Conservation (phyloP, 768 basidiomycete species). For the Kondoa malvinella region DNA sequence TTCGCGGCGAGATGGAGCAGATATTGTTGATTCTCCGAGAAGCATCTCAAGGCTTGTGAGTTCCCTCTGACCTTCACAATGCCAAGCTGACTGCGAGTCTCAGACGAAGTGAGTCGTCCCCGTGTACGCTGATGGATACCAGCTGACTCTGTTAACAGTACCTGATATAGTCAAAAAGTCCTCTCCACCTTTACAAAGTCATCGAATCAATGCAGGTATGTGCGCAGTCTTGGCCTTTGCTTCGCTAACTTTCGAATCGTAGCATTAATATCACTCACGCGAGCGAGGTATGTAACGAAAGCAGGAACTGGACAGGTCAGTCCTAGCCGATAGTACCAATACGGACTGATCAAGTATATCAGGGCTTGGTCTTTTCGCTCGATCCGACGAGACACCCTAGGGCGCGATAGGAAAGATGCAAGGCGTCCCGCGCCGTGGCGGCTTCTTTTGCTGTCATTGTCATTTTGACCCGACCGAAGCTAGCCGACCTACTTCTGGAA, state of each 20-base stretch:
- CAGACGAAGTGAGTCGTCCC: neutral
- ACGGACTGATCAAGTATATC: neutral
- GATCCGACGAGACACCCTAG: neutral
- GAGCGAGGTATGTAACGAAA: conserved; percentile 16
- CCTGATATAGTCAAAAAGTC: conserved; percentile 13
- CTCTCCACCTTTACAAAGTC: conserved; percentile 10
- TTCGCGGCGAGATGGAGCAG: conserved; percentile 13
- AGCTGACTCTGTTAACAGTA: conserved; percentile 1
- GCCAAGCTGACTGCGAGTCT: no score
- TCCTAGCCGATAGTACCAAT: neutral
- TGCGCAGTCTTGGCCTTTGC: conserved; percentile 1
- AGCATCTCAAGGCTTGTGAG: conserved; percentile 9
- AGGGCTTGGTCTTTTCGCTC: neutral
- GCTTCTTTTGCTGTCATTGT: no score
- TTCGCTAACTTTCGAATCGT: neutral
- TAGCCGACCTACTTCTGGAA: no score
- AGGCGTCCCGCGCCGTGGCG: no score
- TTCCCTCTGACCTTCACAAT: neutral
- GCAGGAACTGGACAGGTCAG: neutral
- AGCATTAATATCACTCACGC: neutral
- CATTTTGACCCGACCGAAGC: no score
- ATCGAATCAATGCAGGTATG: conserved; percentile 17
- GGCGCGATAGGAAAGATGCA: no score
- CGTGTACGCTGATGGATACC: neutral
- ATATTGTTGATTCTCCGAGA: conserved; percentile 8